Conservation (phyloP, 169 alveolate genomes). For the Theileria annulata region DNA sequence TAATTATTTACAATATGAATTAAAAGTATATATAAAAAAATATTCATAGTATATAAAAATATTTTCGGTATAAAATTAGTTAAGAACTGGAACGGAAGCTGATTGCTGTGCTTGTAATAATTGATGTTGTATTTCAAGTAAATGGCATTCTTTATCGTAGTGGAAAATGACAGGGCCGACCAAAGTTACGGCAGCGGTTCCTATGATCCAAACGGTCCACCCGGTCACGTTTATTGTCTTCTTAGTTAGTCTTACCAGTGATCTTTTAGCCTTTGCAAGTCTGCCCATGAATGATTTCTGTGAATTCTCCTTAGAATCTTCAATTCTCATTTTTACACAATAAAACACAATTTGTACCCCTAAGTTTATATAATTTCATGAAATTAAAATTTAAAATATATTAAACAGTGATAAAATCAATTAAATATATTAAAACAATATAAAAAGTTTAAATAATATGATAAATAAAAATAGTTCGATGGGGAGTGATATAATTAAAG, state of each 20-base stretch:
- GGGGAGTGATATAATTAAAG: slow-evolving; percentile 16
- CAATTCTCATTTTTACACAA: background rate
- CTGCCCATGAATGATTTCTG: slow-evolving; percentile 11
- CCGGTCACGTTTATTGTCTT: slow-evolving; percentile 67
- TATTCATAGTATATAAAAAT: background rate
- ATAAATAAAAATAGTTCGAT: background rate
- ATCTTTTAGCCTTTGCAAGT: slow-evolving; percentile 24
- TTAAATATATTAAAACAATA: background rate
- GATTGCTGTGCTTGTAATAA: slow-evolving; percentile 78
- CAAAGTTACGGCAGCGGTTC: slow-evolving; percentile 75
- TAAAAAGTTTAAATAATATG: background rate
- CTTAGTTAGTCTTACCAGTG: slow-evolving; percentile 36
- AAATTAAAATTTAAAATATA: slow-evolving; percentile 8
- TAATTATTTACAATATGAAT: background rate
- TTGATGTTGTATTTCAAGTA: slow-evolving; percentile 79
- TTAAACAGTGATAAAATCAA: background rate
- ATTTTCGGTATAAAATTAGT: slow-evolving; percentile 22
- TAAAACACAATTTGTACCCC: background rate
- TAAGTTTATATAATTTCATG: background rate
- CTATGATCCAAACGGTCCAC: slow-evolving; percentile 78
- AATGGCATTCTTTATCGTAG: slow-evolving; percentile 78
- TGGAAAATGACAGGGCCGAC: slow-evolving; percentile 79
- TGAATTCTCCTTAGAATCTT: slow-evolving; percentile 11
- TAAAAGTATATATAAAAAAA: background rate
- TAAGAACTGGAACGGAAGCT: slow-evolving; percentile 74